Percentiles rank a stretch among this genome's conserved stretches.
These are phyloP conservation scores for Daldinia concentrica DNA, from an alignment of 495 filamentous ascomycete genomes.

Conservation along the genomic window DNA sequence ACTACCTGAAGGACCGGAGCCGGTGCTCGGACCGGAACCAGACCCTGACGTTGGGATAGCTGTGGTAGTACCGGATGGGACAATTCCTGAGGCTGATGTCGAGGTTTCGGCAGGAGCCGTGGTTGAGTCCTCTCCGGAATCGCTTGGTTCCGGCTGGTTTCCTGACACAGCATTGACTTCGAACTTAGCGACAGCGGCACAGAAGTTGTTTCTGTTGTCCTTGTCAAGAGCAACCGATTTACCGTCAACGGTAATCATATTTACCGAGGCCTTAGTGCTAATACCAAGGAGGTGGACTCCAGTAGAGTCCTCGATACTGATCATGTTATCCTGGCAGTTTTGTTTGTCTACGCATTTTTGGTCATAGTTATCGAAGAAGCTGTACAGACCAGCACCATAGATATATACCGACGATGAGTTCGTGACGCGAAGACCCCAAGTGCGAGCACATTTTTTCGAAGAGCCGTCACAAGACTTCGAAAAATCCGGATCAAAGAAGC, in stretches of 20 bases:
- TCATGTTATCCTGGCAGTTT: constrained; percentile 86
- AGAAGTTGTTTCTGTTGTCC: constrained; percentile 77
- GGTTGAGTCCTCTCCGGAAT: constrained; percentile 15
- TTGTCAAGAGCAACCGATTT: constrained; percentile 63
- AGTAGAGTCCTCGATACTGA: constrained; percentile 74
- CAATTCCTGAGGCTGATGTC: constrained; percentile 1
- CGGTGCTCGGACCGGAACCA: constrained; percentile 13
- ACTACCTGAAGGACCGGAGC: constrained; percentile 12
- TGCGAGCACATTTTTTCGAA: constrained; percentile 72
- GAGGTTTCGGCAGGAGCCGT: constrained; percentile 11
- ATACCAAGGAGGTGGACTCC: constrained; percentile 79
- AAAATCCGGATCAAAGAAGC: constrained; percentile 82
- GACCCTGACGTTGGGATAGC: constrained; percentile 21
- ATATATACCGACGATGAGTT: constrained; percentile 72
- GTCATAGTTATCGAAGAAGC: constrained; percentile 86
- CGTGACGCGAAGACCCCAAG: constrained; percentile 85
- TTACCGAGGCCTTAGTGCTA: constrained; percentile 85
- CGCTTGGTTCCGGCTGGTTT: constrained; percentile 16
- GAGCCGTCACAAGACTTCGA: constrained; percentile 67
- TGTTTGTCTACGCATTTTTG: constrained; percentile 79
- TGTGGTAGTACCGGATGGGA: neutral
- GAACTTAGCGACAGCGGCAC: constrained; percentile 72
- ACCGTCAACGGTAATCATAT: constrained; percentile 79
- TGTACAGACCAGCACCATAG: constrained; percentile 84
- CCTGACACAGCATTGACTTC: constrained; percentile 32